phyloP scores from a whole-genome alignment of 2,329 filamentous ascomycete genomes.

The Lasiodiplodia sp. region DNA sequence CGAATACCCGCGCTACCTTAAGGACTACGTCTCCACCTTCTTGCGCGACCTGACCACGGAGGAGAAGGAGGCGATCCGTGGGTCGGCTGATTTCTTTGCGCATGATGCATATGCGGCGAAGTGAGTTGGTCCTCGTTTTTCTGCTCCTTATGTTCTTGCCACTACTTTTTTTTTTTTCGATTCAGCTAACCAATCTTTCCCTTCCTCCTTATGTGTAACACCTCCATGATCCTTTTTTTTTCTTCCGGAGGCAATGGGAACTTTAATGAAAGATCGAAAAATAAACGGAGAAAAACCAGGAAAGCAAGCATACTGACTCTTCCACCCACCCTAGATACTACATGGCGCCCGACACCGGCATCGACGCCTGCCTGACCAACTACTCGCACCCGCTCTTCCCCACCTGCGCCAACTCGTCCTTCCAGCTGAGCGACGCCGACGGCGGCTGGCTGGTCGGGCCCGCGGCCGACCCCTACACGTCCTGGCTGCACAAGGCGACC shows the following conservation, averaged over 20 bases:
- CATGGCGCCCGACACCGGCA: constrained; percentile 44
- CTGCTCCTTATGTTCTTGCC: neutral
- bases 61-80: constrained; percentile 43
- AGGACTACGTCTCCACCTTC: constrained; percentile 44
- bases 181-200: no score
- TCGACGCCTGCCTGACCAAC: constrained; percentile 48
- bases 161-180: no score
- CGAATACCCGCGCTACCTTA: constrained; percentile 53
- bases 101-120: constrained; percentile 47
- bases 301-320: neutral
- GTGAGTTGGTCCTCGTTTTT: neutral
- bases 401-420: constrained; percentile 43
- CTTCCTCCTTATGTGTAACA: no score
- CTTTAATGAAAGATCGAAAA: no score
- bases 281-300: no score
- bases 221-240: no score
- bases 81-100: constrained; percentile 46
- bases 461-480: constrained; percentile 41
- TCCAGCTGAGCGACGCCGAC: constrained; percentile 38
- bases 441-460: constrained; percentile 44
- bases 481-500: constrained; percentile 47
- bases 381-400: constrained; percentile 44
- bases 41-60: constrained; percentile 42
- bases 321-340: constrained; percentile 36
- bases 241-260: no score